A percentile compares a stretch with the other conserved stretches of the same genome.
Evolutionary conservation across 2,329 filamentous ascomycete genomes (phyloP).

Genomic region (Cryphonectria naterciae): DNA sequence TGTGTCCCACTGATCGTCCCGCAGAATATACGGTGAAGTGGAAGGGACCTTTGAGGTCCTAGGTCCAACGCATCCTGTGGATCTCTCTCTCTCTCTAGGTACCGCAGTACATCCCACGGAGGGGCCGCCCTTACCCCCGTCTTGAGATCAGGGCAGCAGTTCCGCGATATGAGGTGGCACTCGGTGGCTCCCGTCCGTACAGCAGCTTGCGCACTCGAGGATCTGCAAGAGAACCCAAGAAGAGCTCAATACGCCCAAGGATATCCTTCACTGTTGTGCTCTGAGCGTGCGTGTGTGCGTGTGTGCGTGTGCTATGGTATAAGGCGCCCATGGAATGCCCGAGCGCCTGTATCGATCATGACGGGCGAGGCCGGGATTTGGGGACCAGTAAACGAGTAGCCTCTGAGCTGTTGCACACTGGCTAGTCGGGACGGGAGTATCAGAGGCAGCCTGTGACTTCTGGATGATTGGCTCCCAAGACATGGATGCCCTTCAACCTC

Average conservation of each 20-base stretch:
- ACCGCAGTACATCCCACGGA: constrained; percentile 11
- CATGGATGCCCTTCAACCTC: not conserved
- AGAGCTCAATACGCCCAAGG: not conserved
- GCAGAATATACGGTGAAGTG: constrained; percentile 18
- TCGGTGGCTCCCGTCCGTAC: constrained; percentile 10
- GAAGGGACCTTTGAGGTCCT: not conserved
- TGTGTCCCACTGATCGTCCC: not conserved
- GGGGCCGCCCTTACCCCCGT: constrained; percentile 17
- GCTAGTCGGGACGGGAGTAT: constrained; percentile 18
- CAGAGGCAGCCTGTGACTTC: constrained; percentile 18
- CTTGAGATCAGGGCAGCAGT: constrained; percentile 10
- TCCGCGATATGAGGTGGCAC: constrained; percentile 22
- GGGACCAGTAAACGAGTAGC: constrained; percentile 10
- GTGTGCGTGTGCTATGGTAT: not conserved
- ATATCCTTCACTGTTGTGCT: not conserved
- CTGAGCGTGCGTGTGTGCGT: not conserved
- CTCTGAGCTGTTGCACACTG: constrained; percentile 8
- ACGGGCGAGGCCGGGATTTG: constrained; percentile 15
- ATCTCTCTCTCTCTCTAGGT: constrained; percentile 3
- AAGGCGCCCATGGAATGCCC: constrained; percentile 1
- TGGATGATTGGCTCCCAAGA: constrained; percentile 19
- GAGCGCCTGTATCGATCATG: constrained; percentile 16
- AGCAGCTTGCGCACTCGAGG: not conserved
- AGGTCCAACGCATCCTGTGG: constrained; percentile 17
- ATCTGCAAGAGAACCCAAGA: not conserved